Conservation (phyloP, 1,284 basidiomycete species). For the Peniophora sp. region DNA sequence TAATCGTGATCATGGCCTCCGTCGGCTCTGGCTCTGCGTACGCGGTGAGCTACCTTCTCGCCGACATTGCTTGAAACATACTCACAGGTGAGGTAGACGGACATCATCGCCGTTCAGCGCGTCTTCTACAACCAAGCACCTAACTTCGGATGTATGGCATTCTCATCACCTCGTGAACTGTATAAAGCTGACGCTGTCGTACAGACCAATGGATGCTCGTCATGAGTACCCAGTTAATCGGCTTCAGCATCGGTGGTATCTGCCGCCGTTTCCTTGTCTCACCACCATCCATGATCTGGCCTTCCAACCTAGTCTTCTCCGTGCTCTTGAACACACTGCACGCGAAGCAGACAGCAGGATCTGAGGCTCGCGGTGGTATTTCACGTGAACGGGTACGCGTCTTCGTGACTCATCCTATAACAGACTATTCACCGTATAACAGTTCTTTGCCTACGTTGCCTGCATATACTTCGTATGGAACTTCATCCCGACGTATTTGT, state of each 20-base stretch:
- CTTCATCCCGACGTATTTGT: slow-evolving; percentile 62
- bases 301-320: slow-evolving; percentile 73
- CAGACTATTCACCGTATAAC: slow-evolving; percentile 16
- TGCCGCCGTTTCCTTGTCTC: slow-evolving; percentile 71
- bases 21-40: slow-evolving; percentile 57
- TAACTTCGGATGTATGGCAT: slow-evolving; percentile 39
- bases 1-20: slow-evolving; percentile 72
- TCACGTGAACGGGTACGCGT: slow-evolving; percentile 70
- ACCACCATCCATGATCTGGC: slow-evolving; percentile 93
- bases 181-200: background rate
- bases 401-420: slow-evolving; percentile 45
- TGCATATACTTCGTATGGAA: slow-evolving; percentile 17
- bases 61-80: background rate
- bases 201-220: slow-evolving; percentile 62
- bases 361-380: slow-evolving; percentile 59
- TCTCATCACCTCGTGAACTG: slow-evolving; percentile 1
- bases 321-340: slow-evolving; percentile 80
- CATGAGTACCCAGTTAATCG: slow-evolving; percentile 67
- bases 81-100: slow-evolving; percentile 39
- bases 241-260: slow-evolving; percentile 77
- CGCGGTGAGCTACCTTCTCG: slow-evolving; percentile 27
- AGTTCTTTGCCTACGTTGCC: too few species aligned
- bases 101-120: slow-evolving; percentile 67
- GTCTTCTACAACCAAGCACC: slow-evolving; percentile 58
- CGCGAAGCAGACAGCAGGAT: slow-evolving; percentile 52